phyloP scores from a whole-genome alignment of 306 rosid species.

The Prunus mira region DNA sequence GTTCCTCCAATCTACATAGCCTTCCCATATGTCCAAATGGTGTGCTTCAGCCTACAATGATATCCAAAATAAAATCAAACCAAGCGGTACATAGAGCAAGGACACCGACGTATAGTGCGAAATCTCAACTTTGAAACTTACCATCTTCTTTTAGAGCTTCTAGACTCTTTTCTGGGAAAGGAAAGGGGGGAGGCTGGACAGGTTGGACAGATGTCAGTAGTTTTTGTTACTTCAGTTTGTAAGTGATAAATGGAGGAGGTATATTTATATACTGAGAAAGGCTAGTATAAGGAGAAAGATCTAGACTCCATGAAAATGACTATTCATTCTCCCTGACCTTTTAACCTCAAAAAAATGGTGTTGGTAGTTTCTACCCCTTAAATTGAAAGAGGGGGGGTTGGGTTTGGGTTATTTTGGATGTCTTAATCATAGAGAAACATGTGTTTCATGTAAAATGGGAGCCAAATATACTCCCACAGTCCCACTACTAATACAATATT shows the following conservation, averaged over 20 bases:
- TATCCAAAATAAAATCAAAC: constrained; percentile 9
- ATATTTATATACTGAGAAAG: constrained; percentile 44
- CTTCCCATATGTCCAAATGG: constrained; percentile 49
- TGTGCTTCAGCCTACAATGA: constrained; percentile 49
- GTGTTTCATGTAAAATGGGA: constrained; percentile 6
- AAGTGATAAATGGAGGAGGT: constrained; percentile 21
- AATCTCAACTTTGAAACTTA: constrained; percentile 18
- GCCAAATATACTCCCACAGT: neutral
- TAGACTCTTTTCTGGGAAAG: constrained; percentile 3
- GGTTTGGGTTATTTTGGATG: neutral
- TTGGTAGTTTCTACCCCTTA: constrained; percentile 33
- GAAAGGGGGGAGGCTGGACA: constrained; percentile 7
- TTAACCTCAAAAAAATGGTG: constrained; percentile 18
- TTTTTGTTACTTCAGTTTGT: constrained; percentile 11
- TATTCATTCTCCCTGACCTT: constrained; percentile 24
- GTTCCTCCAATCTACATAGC: constrained; percentile 80
- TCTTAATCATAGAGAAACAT: neutral
- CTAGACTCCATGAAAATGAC: constrained; percentile 53
- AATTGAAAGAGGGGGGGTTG: neutral
- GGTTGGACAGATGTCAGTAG: neutral
- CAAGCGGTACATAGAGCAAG: neutral
- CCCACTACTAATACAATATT: neutral
- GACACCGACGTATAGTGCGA: neutral
- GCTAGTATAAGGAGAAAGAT: constrained; percentile 46
- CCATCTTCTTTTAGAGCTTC: constrained; percentile 29